Percentiles rank a stretch among this genome's conserved stretches.
Evolutionary conservation across 129 eudicot species (phyloP).

Genomic region (Heracleum sosnowskyi): DNA sequence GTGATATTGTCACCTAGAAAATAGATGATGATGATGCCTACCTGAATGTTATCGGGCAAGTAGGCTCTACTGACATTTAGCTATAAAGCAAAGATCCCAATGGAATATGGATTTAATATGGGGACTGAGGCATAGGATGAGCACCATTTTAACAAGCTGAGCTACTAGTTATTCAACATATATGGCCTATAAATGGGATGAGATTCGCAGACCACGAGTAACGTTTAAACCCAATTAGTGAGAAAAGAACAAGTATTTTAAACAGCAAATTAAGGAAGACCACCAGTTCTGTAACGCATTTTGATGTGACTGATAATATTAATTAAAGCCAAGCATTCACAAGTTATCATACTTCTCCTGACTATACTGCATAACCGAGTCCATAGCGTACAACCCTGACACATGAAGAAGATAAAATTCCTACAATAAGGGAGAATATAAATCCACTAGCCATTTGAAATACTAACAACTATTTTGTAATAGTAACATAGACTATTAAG

Average conservation of each 20-base stretch:
- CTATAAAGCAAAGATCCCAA: background rate
- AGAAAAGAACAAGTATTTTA: background rate
- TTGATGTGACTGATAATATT: too few relatives aligned
- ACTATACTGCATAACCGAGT: too few relatives aligned
- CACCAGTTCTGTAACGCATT: background rate
- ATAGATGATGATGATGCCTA: background rate
- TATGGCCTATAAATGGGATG: background rate
- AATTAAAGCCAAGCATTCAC: too few relatives aligned
- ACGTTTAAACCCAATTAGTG: too few relatives aligned
- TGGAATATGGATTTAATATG: background rate
- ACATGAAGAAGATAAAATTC: background rate
- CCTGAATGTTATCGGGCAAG: background rate
- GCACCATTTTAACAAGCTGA: background rate
- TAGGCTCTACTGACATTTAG: background rate
- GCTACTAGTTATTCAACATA: background rate
- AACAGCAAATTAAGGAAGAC: background rate
- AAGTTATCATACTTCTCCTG: background rate
- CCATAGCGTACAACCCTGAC: too few relatives aligned
- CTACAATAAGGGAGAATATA: too few relatives aligned
- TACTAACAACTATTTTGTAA: background rate
- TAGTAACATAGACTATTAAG: background rate
- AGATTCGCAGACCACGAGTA: background rate
- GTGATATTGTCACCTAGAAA: background rate
- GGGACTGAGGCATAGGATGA: background rate
- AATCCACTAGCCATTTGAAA: background rate